Evolutionary conservation across 169 alveolate genomes (phyloP), one percentile per base, ranked within the genome.

Genomic region (Plasmodium knowlesi): DNA sequence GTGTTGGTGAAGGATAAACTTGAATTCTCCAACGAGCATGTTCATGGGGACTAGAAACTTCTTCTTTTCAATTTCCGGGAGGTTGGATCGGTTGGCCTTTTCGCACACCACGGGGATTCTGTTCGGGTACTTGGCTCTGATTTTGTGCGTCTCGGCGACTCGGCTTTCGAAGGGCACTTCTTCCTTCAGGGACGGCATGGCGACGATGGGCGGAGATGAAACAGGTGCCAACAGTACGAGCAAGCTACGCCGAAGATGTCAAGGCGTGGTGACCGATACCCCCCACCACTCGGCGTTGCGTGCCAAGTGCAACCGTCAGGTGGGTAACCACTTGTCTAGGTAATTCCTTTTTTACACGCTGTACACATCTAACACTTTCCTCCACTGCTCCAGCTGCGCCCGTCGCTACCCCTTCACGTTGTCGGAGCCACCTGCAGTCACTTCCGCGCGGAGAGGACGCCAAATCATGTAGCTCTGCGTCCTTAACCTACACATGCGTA

Each of bases 41-140:
- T 97, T 97, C 95, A 95, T 92, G 16, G 98, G 98, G 1, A 97
- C 98, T 82, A 97, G 93, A 61, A 97, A 97, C 86, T 96, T 96
- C 28, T 92, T 92, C 16, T 88, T 90, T 34, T 94, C 96, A 8
- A 90, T 80, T 76, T 34, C 90, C 5, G 96, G 95, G 50, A 85
- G 84, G 54, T 93, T 43, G n/a, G 92, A 73, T 78, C 94, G 34
- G 46, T 41, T 85, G 5, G 92, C 93, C 30, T 97, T 96, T 86
- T 97, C 98, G 84, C 99, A 97, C 4, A 98, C 97, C 50, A 98
- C 98, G 6, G 99, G 99, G 50, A 98, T 97, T 79, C 99, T 91
- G 81, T 98, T 98, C 30, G 97, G 98, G 92, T 97, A 98, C 25
- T 97, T 96, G 34, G 98, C 97, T 79, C 98, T 92, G 25, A 98